Conservation (phyloP, 345 rosid genomes). For the Euphorbia peplus region DNA sequence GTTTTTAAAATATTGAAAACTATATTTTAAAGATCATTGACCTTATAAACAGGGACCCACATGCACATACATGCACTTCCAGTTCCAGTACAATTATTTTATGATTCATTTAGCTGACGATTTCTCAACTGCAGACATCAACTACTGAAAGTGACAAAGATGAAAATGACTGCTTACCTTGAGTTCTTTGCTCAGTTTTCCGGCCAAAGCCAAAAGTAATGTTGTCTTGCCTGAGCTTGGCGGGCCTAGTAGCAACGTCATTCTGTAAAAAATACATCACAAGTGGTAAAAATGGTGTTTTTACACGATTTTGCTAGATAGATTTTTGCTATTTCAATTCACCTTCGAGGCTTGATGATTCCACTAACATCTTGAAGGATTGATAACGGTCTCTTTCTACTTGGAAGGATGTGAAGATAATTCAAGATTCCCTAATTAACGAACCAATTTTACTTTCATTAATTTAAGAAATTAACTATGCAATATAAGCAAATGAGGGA, state of each 20-base stretch:
- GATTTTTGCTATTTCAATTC: not conserved
- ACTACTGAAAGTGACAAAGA: not conserved
- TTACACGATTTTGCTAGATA: not conserved
- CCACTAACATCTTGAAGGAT: conserved; percentile 51
- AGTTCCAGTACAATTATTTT: too few species aligned
- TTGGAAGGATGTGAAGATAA: conserved; percentile 44
- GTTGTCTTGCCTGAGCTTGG: conserved; percentile 64
- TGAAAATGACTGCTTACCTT: conserved; percentile 32
- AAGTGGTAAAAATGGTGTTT: not conserved
- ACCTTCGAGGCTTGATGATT: conserved; percentile 56
- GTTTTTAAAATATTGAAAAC: too few species aligned
- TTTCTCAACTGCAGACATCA: not conserved
- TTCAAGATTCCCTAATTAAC: conserved; percentile 39
- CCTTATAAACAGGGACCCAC: too few species aligned
- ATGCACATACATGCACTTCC: too few species aligned
- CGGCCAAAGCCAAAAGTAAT: conserved; percentile 50
- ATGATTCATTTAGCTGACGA: not conserved
- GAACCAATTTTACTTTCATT: conserved; percentile 22
- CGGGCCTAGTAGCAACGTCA: conserved; percentile 61
- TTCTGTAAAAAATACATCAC: conserved; percentile 26
- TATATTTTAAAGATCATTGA: too few species aligned
- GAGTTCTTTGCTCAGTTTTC: conserved; percentile 51
- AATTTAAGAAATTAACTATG: conserved; percentile 29
- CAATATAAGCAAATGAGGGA: too few species aligned
- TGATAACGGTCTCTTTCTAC: conserved; percentile 45